These are phyloP conservation scores for Ottelia alismoides DNA, from an alignment of 106 monocot species.

Conservation along the genomic window DNA sequence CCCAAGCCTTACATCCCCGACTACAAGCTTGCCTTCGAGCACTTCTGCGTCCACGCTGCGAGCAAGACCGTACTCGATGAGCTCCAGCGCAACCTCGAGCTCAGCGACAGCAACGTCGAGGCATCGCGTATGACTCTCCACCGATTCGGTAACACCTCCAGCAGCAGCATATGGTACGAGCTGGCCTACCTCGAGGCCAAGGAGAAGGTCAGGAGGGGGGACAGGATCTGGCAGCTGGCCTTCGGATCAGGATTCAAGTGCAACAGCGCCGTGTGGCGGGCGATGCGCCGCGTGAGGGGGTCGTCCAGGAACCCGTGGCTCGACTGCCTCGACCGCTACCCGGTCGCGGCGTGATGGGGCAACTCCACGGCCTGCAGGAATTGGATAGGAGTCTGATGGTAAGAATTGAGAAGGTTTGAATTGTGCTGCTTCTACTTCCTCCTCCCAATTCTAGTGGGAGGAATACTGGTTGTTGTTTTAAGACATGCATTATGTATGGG, in stretches of 20 bases:
- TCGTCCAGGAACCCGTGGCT: slow-evolving; percentile 63
- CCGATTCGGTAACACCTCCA: slow-evolving; percentile 81
- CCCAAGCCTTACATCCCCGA: slow-evolving; percentile 69
- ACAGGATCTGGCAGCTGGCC: slow-evolving; percentile 81
- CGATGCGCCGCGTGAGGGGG: slow-evolving; percentile 29
- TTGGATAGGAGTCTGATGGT: no score
- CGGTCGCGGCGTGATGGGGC: slow-evolving; percentile 1
- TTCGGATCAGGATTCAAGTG: slow-evolving; percentile 94
- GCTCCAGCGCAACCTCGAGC: slow-evolving; percentile 64
- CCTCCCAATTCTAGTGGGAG: no score
- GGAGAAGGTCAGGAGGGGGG: slow-evolving; percentile 48
- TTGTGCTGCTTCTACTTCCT: no score
- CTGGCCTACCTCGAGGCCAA: slow-evolving; percentile 85
- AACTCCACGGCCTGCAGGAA: slow-evolving; percentile 1
- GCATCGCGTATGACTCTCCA: slow-evolving; percentile 63
- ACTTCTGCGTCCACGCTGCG: slow-evolving; percentile 88
- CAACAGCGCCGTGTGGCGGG: slow-evolving; percentile 86
- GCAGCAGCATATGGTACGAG: slow-evolving; percentile 94
- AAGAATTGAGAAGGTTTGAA: no score
- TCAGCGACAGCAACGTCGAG: slow-evolving; percentile 53
- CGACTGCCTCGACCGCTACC: slow-evolving; percentile 55
- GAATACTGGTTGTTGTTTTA: no score
- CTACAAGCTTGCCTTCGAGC: slow-evolving; percentile 91
- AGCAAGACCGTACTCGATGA: slow-evolving; percentile 78
- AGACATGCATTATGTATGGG: no score